Evolutionary conservation across 108 stramenopile genomes (phyloP), one percentile per base, ranked within the genome.

Genomic region (Ochromonas danica): DNA sequence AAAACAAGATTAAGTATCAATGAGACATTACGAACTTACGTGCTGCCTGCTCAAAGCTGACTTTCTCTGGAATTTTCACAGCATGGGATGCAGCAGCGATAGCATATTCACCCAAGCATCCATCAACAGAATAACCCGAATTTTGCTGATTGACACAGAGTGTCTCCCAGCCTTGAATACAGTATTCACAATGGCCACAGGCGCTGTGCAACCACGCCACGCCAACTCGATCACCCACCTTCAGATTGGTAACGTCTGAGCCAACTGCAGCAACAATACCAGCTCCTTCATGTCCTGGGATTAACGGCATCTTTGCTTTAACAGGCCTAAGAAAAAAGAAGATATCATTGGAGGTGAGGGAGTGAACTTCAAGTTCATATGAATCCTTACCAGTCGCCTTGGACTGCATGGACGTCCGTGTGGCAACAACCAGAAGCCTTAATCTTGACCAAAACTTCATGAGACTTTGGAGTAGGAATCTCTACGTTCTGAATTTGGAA

Each of bases 141-240:
- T 75, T 80, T 35, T 22, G 0, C n/a, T 39, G 80, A 1, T 40
- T 65, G 43, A 1, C 45, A 71, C 91, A 92, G 42, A 79, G 57
- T 40, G 89, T 65, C 71, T 92, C 87, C 1, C 81, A 35, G 42
- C 89, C 88, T 36, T 22, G 38, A 61, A 81, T 36, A 72, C 92
- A 92, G 31, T 65, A 33, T 39, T 84, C 85, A 79, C 92, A 92
- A 1, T 40, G 39, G 30, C 45, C 42, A 77, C 92, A 92, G 0
- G 85, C 79, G 67, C 89, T 88, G 61, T 85, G 85, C 70, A 90
- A 63, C 81, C 89, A 91, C 27, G 89, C 90, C 14, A 92, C 84
- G 71, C 92, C 90, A 10, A 86, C 90, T 1, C 31, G 39, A 71
- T 92, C 90, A 33, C 92, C 90, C 27, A 90, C 85, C 42, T 87